Evolutionary conservation across 768 basidiomycete species (phyloP), one percentile per base, ranked within the genome.

Genomic region (Suillus americanus): DNA sequence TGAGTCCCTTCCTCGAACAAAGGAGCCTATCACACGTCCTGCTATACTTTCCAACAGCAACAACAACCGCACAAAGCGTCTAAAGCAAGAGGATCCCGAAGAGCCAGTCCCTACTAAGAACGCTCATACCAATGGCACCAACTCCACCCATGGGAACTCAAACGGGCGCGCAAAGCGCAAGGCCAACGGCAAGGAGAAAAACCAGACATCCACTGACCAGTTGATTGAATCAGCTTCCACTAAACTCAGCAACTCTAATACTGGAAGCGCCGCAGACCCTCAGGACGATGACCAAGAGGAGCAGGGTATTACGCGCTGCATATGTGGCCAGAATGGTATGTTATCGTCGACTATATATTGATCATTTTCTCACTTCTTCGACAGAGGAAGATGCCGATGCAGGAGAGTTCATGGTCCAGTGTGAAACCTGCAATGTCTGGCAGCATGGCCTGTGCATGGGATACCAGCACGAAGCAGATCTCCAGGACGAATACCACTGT

Each of bases 361-460:
- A 69, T 64, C 37, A 55, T 46, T 53, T 18, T 30, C 71, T 75
- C 68, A 79, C 71, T 70, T 62, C 64, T 61, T 66, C 73, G 78
- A 79, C 78, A 82, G 90, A 91, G 75, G 88, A 89, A 70, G 89
- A 90, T 72, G 85, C 86, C 61, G 89, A 90, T 74, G 93, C 92
- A 60, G 93, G 94, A 56, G 95, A 94, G 75, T 93, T 97, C 80
- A 97, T 98, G 94, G 94, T 98, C 60, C 92, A 95, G 76, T 99
- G 97, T 79, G 97, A 99, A 79, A 89, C 83, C 51, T 99, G 97
- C 81, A 92, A 95, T 72, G 94, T 93, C 62, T 99, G 97, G 97
- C 97, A 99, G 78, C 97, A 99, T 75, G 95, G 95, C 3, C 83
- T 89, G 12, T 99, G 97, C 79, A 94, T 99, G 88, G 97, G 95